Conservation (phyloP, 441 rosid species). For the Francoa sonchifolia region DNA sequence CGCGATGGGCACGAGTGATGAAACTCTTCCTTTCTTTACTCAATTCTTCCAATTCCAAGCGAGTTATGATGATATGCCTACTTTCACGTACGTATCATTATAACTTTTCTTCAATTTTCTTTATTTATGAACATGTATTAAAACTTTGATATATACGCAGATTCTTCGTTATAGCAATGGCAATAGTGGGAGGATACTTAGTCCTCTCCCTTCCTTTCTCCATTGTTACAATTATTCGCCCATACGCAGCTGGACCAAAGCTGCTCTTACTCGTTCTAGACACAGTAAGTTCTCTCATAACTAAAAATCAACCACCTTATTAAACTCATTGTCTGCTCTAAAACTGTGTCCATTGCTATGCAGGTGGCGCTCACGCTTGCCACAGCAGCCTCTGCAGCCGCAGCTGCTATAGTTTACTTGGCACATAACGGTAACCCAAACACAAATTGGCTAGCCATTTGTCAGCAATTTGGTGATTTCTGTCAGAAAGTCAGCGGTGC, state of each 20-base stretch:
- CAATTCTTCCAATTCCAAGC: constrained; percentile 84
- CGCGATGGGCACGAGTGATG: constrained; percentile 44
- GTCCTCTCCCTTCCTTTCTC: constrained; percentile 67
- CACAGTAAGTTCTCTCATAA: constrained; percentile 27
- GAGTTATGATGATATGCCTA: constrained; percentile 44
- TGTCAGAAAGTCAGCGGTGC: constrained; percentile 59
- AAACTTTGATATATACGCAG: constrained; percentile 18
- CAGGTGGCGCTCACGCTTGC: constrained; percentile 41
- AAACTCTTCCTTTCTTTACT: constrained; percentile 78
- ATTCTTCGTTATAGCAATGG: constrained; percentile 49
- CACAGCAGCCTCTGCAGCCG: constrained; percentile 37
- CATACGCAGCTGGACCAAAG: constrained; percentile 40
- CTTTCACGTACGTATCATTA: constrained; percentile 33
- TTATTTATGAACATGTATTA: background rate
- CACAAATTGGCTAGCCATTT: constrained; percentile 69
- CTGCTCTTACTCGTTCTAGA: constrained; percentile 47
- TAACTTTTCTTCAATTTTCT: background rate
- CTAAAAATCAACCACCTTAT: no score
- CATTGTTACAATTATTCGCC: constrained; percentile 53
- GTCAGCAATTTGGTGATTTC: constrained; percentile 56
- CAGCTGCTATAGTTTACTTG: constrained; percentile 52
- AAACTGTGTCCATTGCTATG: background rate
- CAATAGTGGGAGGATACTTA: constrained; percentile 44
- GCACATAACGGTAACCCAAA: constrained; percentile 65
- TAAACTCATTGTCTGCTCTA: no score